These are phyloP conservation scores for Penicillium sp. DNA, from an alignment of 2,329 filamentous ascomycete species.

Conservation along the genomic window DNA sequence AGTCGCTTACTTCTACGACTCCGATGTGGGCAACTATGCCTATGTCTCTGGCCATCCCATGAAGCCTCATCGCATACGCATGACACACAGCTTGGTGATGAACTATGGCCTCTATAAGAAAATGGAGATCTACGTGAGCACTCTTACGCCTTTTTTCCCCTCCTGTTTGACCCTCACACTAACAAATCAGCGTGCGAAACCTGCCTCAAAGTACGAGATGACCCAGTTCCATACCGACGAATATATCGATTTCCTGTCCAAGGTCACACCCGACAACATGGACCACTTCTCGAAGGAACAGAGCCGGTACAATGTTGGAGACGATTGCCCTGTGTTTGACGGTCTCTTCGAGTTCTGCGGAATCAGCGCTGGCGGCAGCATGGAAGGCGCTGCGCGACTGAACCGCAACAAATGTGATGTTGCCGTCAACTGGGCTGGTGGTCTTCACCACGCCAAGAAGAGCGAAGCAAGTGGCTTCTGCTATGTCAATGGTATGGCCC, in stretches of 20 bases:
- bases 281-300: slow-evolving; percentile 89
- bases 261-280: slow-evolving; percentile 98
- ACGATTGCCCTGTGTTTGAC: slow-evolving; percentile 65
- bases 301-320: slow-evolving; percentile 70
- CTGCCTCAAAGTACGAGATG: slow-evolving; percentile 69
- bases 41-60: slow-evolving; percentile 75
- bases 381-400: slow-evolving; percentile 67
- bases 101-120: slow-evolving; percentile 72
- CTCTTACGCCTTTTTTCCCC: neutral
- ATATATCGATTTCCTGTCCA: slow-evolving; percentile 71
- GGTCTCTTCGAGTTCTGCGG: slow-evolving; percentile 69
- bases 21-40: slow-evolving; percentile 96
- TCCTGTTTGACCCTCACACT: slow-evolving; percentile 6
- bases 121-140: slow-evolving; percentile 66
- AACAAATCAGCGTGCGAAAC: slow-evolving; percentile 68
- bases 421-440: slow-evolving; percentile 83
- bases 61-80: slow-evolving; percentile 67
- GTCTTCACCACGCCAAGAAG: slow-evolving; percentile 94
- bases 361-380: slow-evolving; percentile 67
- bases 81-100: slow-evolving; percentile 66
- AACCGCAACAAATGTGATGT: slow-evolving; percentile 68
- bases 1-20: slow-evolving; percentile 98
- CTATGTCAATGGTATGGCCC: slow-evolving; percentile 74
- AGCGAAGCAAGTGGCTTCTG: slow-evolving; percentile 94
- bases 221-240: slow-evolving; percentile 72